Base-by-base conservation (phyloP, 176 grass and related monocot genomes). In the Aegilops bicornis region DNA sequence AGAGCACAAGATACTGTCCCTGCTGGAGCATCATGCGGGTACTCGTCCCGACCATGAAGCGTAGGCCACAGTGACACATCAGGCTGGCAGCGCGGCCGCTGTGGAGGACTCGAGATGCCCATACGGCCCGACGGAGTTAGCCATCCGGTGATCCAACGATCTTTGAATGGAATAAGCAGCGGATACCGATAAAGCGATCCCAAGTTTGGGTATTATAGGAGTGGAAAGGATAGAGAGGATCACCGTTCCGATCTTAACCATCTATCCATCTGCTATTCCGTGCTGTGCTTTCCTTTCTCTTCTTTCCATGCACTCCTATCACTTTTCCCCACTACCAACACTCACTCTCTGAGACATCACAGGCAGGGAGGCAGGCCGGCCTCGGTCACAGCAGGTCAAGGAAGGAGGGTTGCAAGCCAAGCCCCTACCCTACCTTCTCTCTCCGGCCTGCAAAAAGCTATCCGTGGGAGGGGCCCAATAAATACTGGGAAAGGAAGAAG, bases 381-480 rank as follows among this genome's bases (percentile, higher is more conserved):
- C 73, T 52, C 82, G 74, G 76, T 73, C 78, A 79, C 54, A 59
- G 54, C 86, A 89, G 80, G 93, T 85, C 83, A 89, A 85, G 87
- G 50, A 50, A 47, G 15, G 78, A 61, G 42, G 31, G 50, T 24
- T 20, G 76, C 91, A 61, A 86, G 86, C 50, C 16, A 54, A 54
- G 54, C 19, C 30, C 30, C 76, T 33, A 80, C 42, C 30, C 67
- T 45, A 23, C 45, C 22, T 78, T 36, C 83, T 52, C 30, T 22
- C 56, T 63, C 23, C 47, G 29, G 35, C 81, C 91, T 92, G 91
- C 83, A 69, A 93, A 91, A 93, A 94, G 94, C 82, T 76, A 86
- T 6, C 37, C 60, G 64, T 83, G 73, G 64, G 50, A 75, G 73
- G 64, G 83, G 82, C 90, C 90, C 92, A 92, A 87, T 94, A 86